Conservation (phyloP, 1,139 yeast genomes). For the Hemisphaericaspora lyxosophila region DNA sequence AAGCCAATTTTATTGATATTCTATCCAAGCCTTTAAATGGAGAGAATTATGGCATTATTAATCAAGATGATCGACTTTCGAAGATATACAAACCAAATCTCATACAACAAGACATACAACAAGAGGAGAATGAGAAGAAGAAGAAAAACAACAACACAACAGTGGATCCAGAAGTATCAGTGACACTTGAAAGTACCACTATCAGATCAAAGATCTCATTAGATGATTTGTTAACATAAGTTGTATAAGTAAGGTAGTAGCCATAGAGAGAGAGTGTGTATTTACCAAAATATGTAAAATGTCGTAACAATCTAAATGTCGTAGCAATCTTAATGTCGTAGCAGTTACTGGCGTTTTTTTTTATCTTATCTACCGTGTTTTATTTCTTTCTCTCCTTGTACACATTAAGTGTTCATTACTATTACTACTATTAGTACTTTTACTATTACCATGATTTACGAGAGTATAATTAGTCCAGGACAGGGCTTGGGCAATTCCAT, state of each 20-base stretch:
- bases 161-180: constrained; percentile 12
- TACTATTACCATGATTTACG: constrained; percentile 21
- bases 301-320: no score
- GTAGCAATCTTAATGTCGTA: no score
- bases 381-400: background rate
- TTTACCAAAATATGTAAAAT: no score
- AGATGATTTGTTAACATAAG: constrained; percentile 23
- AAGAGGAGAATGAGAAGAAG: constrained; percentile 2
- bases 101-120: background rate
- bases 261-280: no score
- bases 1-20: constrained; percentile 17
- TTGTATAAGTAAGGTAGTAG: background rate
- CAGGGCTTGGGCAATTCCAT: constrained; percentile 34
- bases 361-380: no score
- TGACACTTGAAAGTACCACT: no score
- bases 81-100: constrained; percentile 16
- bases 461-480: constrained; percentile 32
- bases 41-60: constrained; percentile 31
- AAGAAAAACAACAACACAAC: background rate
- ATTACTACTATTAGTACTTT: background rate
- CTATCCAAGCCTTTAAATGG: constrained; percentile 36
- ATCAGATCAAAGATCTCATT: constrained; percentile 23
- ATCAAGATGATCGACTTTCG: constrained; percentile 27
- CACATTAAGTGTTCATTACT: background rate
- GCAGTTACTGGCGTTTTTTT: no score